Evolutionary conservation across 148 eudicot genomes (phyloP).

Genomic region (Rhododendron henanense): DNA sequence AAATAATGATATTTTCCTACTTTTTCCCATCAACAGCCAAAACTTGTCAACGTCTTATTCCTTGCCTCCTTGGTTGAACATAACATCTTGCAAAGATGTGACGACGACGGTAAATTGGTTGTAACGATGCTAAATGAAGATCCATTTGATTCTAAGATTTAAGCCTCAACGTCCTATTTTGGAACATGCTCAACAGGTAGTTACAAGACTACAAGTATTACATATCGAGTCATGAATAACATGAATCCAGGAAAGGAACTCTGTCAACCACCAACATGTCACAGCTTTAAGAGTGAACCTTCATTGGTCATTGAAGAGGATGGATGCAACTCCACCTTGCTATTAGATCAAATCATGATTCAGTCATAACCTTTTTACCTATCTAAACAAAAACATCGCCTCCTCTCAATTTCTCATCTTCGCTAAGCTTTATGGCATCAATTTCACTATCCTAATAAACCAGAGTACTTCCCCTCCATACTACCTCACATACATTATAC

Average conservation of each 20-base stretch:
- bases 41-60: neutral
- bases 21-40: neutral
- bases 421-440: neutral
- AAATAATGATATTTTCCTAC: neutral
- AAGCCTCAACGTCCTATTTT: neutral
- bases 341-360: neutral
- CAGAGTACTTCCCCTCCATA: neutral
- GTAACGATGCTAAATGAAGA: neutral
- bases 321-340: neutral
- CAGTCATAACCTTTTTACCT: neutral
- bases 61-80: neutral
- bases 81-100: neutral
- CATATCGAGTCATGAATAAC: neutral
- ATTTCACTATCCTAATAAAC: neutral
- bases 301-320: neutral
- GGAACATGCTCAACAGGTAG: neutral
- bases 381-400: neutral
- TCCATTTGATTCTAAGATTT: neutral
- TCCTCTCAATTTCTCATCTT: neutral
- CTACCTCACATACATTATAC: neutral
- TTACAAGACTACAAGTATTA: neutral
- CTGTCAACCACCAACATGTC: neutral
- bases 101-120: neutral
- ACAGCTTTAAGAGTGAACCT: neutral
- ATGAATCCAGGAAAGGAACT: neutral